Percentiles rank a stretch among this genome's conserved stretches.
Evolutionary conservation across 495 filamentous ascomycete genomes (phyloP).

Genomic region (Aspergillus asperescens): DNA sequence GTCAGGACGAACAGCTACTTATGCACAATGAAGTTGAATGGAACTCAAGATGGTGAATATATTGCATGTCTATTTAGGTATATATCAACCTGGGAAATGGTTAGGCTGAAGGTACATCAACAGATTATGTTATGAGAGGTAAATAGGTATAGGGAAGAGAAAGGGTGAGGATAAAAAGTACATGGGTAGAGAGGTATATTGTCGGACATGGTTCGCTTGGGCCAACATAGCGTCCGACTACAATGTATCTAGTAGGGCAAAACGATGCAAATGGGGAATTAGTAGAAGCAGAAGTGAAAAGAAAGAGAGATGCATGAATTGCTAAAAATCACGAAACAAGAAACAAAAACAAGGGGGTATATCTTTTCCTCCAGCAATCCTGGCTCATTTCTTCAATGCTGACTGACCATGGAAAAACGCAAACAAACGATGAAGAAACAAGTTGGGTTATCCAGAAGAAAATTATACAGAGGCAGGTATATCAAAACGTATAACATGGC

Average conservation of each 20-base stretch:
- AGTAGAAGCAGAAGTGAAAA: background rate
- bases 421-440: conserved; percentile 21
- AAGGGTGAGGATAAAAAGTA: conserved; percentile 1
- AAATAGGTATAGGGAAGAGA: too few species aligned
- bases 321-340: conserved; percentile 1
- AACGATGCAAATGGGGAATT: background rate
- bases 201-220: background rate
- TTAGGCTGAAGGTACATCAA: background rate
- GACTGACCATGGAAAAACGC: conserved; percentile 15
- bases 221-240: background rate
- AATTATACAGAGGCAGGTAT: conserved; percentile 20
- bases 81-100: too few species aligned
- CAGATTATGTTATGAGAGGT: too few species aligned
- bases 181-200: background rate
- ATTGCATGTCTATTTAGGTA: too few species aligned
- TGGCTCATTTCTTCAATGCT: conserved; percentile 22
- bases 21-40: too few species aligned
- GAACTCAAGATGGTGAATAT: too few species aligned
- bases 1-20: too few species aligned
- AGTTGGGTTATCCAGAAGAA: conserved; percentile 15
- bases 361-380: conserved; percentile 19
- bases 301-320: conserved; percentile 4
- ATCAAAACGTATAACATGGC: conserved; percentile 13
- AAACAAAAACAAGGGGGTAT: conserved; percentile 19
- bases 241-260: background rate